Base-by-base conservation (phyloP, 73 alveolate genomes). In the Paramecium pentaurelia region DNA sequence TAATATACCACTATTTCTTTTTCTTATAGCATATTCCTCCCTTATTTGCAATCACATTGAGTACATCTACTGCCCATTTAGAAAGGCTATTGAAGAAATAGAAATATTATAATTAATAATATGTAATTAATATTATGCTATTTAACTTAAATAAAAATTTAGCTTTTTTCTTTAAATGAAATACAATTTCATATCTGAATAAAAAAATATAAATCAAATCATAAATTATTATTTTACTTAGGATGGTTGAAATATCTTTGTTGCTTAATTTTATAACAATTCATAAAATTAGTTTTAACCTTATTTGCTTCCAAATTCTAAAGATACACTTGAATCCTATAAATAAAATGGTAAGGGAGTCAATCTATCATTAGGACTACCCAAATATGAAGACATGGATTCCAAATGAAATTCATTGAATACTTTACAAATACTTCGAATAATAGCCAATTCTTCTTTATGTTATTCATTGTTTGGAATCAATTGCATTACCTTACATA, bases 311-410 rank as follows among this genome's bases (percentile, higher is more conserved):
- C 70, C 70, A 18, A 54, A 16, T n/a, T 54, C 70, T 6, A 54
- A 54, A 22, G 70, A 54, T 1, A 54, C 36, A 54, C 32, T 64
- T 11, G 84, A 64, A 64, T 64, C 84, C 9, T 64, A 20, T 32
- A 64, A 34, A 22, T 80, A 44, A 44, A 80, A 80, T 8, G 91
- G 91, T 7, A 80, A 7, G 22, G 91, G 91, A 7, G 91, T 80
- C 8, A 42, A 27, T 12, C 58, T 44, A 18, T 45, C 58, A 44
- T 18, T 42, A 1, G 91, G 91, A 25, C 77, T 80, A 6, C 58
- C 58, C 25, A 80, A 32, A 25, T 80, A 80, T 14, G 47, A 32
- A 45, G 91, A 80, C 20, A 45, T 25, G 8, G 71, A 45, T 38
- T 80, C 75, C 44, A 27, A 27, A 47, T 80, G 51, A 44, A 49